Percentiles rank a stretch among this genome's conserved stretches.
Evolutionary conservation across 768 basidiomycete species (phyloP).

Genomic region (Podaxis mareebaensis): DNA sequence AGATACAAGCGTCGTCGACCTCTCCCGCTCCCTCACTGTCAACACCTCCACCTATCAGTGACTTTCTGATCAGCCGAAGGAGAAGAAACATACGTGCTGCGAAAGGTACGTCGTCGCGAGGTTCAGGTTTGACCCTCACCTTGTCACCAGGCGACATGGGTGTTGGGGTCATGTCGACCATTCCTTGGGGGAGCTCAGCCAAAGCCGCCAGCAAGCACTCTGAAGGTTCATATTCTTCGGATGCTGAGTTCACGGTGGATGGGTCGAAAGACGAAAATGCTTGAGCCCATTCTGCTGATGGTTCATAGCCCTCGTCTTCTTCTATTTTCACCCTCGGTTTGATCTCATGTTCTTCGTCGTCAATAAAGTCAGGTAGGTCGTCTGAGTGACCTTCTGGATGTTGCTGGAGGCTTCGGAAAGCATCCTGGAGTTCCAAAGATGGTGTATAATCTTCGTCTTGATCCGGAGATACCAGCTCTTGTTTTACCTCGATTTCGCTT

Average conservation of each 20-base stretch:
- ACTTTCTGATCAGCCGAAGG: too few relatives aligned
- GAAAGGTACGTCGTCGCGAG: not conserved
- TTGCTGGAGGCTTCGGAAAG: constrained; percentile 11
- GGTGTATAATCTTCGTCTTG: constrained; percentile 17
- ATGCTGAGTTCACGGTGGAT: not conserved
- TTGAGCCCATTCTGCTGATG: constrained; percentile 12
- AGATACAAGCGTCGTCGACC: not conserved
- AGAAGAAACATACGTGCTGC: not conserved
- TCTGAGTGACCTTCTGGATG: not conserved
- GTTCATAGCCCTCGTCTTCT: constrained; percentile 13
- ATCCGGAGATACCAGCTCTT: not conserved
- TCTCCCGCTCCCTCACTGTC: not conserved
- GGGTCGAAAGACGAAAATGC: not conserved
- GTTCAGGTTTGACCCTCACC: not conserved
- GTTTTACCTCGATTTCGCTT: constrained; percentile 10
- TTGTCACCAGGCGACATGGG: not conserved
- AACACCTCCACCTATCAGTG: not conserved
- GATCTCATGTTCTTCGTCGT: not conserved
- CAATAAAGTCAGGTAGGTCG: not conserved
- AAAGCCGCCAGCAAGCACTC: constrained; percentile 12
- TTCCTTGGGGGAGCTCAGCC: constrained; percentile 13
- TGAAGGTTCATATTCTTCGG: not conserved
- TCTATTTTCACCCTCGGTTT: constrained; percentile 7
- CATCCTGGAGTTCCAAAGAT: constrained; percentile 12
- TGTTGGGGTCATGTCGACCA: constrained; percentile 2